Conservation (phyloP, 495 filamentous ascomycete species). For the Penicillium lividum region DNA sequence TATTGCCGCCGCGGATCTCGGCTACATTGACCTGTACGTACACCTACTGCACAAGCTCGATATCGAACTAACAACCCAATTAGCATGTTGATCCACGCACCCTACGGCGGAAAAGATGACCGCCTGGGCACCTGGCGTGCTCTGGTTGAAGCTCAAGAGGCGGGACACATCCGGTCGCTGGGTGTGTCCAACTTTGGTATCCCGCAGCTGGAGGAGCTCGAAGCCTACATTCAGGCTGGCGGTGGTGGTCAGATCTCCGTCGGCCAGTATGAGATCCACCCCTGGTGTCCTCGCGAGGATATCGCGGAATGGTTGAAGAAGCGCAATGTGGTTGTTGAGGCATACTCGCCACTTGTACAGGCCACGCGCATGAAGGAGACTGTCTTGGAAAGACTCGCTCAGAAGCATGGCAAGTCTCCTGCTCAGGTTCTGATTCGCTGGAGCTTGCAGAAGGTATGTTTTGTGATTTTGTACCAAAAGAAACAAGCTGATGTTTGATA, state of each 20-base stretch:
- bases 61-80: not conserved
- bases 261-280: conserved; percentile 88
- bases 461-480: conserved; percentile 16
- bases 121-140: conserved; percentile 56
- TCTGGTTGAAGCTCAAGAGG: conserved; percentile 55
- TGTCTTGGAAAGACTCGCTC: conserved; percentile 55
- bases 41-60: not conserved
- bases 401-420: conserved; percentile 71
- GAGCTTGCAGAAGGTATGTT: conserved; percentile 75
- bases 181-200: conserved; percentile 60
- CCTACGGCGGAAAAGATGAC: conserved; percentile 53
- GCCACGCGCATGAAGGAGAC: conserved; percentile 66
- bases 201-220: conserved; percentile 61
- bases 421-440: conserved; percentile 83
- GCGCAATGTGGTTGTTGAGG: conserved; percentile 70
- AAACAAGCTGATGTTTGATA: conserved; percentile 52
- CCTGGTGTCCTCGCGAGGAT: conserved; percentile 77
- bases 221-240: conserved; percentile 71
- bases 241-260: conserved; percentile 76
- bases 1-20: conserved; percentile 44
- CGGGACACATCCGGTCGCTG: conserved; percentile 53
- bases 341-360: conserved; percentile 77
- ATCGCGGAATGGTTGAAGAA: conserved; percentile 74
- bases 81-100: conserved; percentile 56
- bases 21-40: conserved; percentile 56